A percentile compares a stretch with the other conserved stretches of the same genome.
Conservation (phyloP, 2,329 filamentous ascomycete genomes). For the Penicillium sclerotigenum region DNA sequence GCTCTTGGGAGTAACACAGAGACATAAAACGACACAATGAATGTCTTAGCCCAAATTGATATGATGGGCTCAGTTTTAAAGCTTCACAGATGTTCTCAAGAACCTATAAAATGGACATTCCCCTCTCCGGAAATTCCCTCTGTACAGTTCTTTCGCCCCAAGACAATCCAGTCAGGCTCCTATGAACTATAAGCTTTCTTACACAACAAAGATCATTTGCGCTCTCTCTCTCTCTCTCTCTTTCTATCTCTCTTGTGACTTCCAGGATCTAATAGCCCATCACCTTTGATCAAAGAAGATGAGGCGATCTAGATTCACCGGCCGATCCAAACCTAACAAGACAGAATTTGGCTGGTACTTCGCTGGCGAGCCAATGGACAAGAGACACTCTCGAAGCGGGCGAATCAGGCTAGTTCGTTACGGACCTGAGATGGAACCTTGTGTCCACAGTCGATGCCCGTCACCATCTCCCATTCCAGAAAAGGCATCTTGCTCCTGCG, state of each 20-base stretch:
- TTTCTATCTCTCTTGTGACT: neutral
- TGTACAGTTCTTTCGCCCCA: slow-evolving; percentile 1
- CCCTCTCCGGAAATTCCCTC: slow-evolving; percentile 2
- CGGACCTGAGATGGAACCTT: neutral
- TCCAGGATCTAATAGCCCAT: neutral
- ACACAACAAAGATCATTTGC: neutral
- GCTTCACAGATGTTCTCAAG: neutral
- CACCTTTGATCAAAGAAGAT: neutral
- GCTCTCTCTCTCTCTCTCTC: too few relatives aligned
- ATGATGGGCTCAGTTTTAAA: slow-evolving; percentile 2
- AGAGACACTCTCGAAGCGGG: neutral
- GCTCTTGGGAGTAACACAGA: neutral
- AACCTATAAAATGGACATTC: slow-evolving; percentile 1
- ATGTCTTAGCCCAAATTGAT: neutral
- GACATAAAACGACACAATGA: neutral
- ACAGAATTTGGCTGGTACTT: slow-evolving; percentile 5
- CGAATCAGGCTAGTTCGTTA: slow-evolving; percentile 5
- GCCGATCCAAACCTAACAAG: neutral
- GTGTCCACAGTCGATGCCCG: slow-evolving; percentile 6
- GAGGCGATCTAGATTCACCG: slow-evolving; percentile 2
- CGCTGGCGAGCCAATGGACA: slow-evolving; percentile 6
- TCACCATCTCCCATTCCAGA: slow-evolving; percentile 6
- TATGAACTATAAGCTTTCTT: neutral
- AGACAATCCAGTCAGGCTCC: neutral
- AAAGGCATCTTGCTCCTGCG: neutral